Evolutionary conservation across 257 asterid species (phyloP).

Genomic region (Fraxinus cuspidata): DNA sequence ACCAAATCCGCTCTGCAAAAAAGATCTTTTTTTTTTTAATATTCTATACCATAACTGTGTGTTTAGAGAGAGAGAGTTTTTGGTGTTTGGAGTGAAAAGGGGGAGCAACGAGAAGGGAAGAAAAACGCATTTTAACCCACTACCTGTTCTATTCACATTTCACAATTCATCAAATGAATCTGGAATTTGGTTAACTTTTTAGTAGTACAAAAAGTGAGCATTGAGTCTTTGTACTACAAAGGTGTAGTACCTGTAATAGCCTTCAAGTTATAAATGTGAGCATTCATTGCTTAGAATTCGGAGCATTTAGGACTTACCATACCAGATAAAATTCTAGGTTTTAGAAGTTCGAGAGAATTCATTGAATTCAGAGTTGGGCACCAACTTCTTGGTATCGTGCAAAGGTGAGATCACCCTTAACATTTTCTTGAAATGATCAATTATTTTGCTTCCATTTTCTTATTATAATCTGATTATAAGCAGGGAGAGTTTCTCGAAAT

Average conservation of each 20-base stretch:
- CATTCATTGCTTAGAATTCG: not conserved
- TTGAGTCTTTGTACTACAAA: conserved; percentile 25
- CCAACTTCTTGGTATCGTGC: not conserved
- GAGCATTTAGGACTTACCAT: not conserved
- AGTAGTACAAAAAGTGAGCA: conserved; percentile 31
- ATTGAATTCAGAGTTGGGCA: not conserved
- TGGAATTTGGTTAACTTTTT: conserved; percentile 20
- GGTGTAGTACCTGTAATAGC: conserved; percentile 16
- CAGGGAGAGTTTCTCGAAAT: conserved; percentile 17
- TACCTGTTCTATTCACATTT: conserved; percentile 2
- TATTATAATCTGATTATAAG: not conserved
- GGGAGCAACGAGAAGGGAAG: conserved; percentile 13
- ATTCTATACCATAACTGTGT: conserved; percentile 9
- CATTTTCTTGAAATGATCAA: not conserved
- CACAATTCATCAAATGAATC: not conserved
- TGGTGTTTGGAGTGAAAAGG: conserved; percentile 1
- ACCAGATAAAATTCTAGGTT: not conserved
- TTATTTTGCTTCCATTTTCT: not conserved
- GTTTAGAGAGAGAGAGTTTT: not conserved
- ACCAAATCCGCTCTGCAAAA: conserved; percentile 1
- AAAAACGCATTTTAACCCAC: conserved; percentile 21
- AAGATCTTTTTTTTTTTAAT: not conserved
- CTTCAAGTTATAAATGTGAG: not conserved
- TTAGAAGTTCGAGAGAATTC: not conserved
- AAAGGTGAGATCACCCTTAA: not conserved